A percentile compares a stretch with the other conserved stretches of the same genome.
Evolutionary conservation across 2,329 filamentous ascomycete species (phyloP).

Genomic region (Pseudogymnoascus sp.): DNA sequence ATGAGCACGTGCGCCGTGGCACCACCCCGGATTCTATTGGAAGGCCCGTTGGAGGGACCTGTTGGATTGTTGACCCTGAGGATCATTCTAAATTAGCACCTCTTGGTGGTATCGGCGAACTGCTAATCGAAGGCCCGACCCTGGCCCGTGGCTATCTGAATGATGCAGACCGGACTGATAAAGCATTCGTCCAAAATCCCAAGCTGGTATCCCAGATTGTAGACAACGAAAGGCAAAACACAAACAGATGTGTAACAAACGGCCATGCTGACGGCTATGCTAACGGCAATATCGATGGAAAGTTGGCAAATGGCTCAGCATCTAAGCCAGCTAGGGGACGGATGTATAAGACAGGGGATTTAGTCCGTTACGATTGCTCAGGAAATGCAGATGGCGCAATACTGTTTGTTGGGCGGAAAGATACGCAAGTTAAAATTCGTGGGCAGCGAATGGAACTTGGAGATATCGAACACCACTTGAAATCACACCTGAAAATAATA

Average conservation of each 20-base stretch:
- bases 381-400: slow-evolving; percentile 40
- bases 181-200: slow-evolving; percentile 40
- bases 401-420: slow-evolving; percentile 50
- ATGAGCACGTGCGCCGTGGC: not conserved
- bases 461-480: slow-evolving; percentile 14
- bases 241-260: not conserved
- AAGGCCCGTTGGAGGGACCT: not conserved
- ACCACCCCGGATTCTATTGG: slow-evolving; percentile 27
- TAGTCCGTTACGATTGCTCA: slow-evolving; percentile 40
- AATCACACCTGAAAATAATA: not conserved
- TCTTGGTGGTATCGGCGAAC: not conserved
- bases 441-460: slow-evolving; percentile 19
- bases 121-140: slow-evolving; percentile 35
- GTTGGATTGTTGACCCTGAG: slow-evolving; percentile 29
- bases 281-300: not conserved
- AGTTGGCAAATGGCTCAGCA: not conserved
- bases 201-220: not conserved
- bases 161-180: slow-evolving; percentile 46
- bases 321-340: not conserved
- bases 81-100: not conserved
- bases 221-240: not conserved
- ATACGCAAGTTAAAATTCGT: slow-evolving; percentile 50
- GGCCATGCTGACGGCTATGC: not conserved
- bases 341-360: slow-evolving; percentile 49
- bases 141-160: slow-evolving; percentile 52